phyloP scores from a whole-genome alignment of 352 stramenopile species.

The Phytophthora nicotianae region DNA sequence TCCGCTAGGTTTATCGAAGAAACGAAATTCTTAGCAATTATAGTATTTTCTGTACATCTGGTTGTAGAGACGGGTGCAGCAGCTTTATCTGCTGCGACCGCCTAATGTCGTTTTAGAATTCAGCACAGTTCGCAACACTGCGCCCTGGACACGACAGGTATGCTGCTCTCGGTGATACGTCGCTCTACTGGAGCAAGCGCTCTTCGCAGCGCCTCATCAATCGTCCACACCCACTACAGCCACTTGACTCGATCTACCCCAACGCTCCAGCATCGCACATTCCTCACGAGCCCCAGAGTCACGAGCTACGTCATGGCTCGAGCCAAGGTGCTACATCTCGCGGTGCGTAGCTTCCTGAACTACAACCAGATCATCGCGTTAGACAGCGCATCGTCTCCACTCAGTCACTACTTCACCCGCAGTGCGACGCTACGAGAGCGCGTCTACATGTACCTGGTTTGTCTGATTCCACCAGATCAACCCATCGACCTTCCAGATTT shows the following conservation, averaged over 20 bases:
- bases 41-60: not conserved
- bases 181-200: conserved; percentile 3
- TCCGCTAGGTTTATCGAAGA: no score
- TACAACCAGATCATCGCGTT: conserved; percentile 48
- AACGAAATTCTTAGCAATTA: no score
- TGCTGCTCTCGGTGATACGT: conserved; percentile 21
- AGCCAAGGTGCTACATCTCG: conserved; percentile 50
- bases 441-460: conserved; percentile 55
- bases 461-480: conserved; percentile 44
- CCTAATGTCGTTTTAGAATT: conserved; percentile 20
- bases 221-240: not conserved
- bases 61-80: conserved; percentile 8
- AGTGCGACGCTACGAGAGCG: conserved; percentile 38
- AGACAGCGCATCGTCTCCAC: conserved; percentile 30
- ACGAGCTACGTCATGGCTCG: conserved; percentile 38
- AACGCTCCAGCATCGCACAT: conserved; percentile 9
- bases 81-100: conserved; percentile 7
- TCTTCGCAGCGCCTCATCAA: not conserved
- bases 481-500: conserved; percentile 50
- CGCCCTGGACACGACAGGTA: not conserved
- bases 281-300: conserved; percentile 29
- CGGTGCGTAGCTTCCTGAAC: conserved; percentile 38
- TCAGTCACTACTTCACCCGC: conserved; percentile 36
- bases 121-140: conserved; percentile 24
- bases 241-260: not conserved